Percentiles rank a stretch among this genome's conserved stretches.
These are phyloP conservation scores for Fusarium cyanostomum DNA, from an alignment of 2,329 filamentous ascomycete species.

Conservation along the genomic window DNA sequence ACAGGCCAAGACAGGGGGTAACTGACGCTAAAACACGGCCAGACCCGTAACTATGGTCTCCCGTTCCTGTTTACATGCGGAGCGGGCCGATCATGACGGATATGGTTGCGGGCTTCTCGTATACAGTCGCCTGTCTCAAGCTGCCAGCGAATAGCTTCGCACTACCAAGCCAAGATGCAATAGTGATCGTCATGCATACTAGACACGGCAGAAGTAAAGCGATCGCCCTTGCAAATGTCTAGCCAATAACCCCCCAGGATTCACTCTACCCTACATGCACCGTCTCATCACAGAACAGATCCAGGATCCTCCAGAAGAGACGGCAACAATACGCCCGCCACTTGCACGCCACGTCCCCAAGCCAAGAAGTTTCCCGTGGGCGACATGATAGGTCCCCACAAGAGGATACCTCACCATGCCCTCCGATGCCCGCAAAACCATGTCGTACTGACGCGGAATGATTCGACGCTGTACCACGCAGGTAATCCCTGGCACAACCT, in stretches of 20 bases:
- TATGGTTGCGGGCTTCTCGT: too few species aligned
- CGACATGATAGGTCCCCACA: slow-evolving; percentile 48
- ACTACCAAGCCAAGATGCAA: too few species aligned
- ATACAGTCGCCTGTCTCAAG: too few species aligned
- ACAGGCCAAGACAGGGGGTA: too few species aligned
- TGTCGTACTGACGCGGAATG: slow-evolving; percentile 44
- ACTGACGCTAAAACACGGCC: too few species aligned
- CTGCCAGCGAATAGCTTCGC: too few species aligned
- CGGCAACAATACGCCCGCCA: slow-evolving; percentile 44
- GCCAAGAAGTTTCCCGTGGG: slow-evolving; percentile 43
- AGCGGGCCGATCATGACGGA: too few species aligned
- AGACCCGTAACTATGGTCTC: too few species aligned
- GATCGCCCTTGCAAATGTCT: too few species aligned
- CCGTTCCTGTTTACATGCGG: too few species aligned
- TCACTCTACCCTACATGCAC: background rate
- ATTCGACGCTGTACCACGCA: slow-evolving; percentile 48
- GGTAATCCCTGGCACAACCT: slow-evolving; percentile 7
- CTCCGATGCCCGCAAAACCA: slow-evolving; percentile 43
- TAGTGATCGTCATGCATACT: too few species aligned
- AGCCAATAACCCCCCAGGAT: background rate
- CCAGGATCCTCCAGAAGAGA: slow-evolving; percentile 47
- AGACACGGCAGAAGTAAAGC: too few species aligned
- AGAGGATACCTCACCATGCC: slow-evolving; percentile 43
- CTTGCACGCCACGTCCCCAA: slow-evolving; percentile 47
- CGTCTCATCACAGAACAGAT: slow-evolving; percentile 46